Evolutionary conservation across 176 grass and related monocot genomes (phyloP), one percentile per base, ranked within the genome.

Genomic region (Avena sativa): DNA sequence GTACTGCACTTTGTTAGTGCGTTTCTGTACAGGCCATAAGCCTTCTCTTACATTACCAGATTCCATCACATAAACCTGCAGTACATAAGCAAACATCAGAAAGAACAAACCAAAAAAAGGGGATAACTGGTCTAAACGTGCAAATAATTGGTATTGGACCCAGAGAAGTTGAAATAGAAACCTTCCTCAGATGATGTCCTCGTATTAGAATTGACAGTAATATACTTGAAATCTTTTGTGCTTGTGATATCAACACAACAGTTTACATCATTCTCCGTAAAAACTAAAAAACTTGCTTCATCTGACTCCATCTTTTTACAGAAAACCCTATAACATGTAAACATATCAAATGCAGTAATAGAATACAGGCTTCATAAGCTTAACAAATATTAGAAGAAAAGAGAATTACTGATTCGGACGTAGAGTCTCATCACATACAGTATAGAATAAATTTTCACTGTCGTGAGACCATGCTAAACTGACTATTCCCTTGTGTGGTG

Each of bases 141-240:
- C 28, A 80, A 81, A 81, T 52, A 85, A 69, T 81, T 52, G 3
- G 12, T 56, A 52, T 44, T 5, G n/a, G 46, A 46, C 21, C 15
- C 3, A 23, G 9, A 47, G 58, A 72, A 81, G 65, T 23, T 60
- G 5, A 68, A 89, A 87, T 93, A 88, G 83, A 87, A 89, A 96
- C 92, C 87, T 94, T 96, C 94, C 97, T 96, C 92, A 60, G 97
- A 98, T 94, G 97, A 90, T 88, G 92, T 90, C 79, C 97, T 98
- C 36, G 94, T 96, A 53, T 93, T 98, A 87, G 92, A 98, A 89
- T 98, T 96, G 61, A 94, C 64, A 32, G 94, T 96, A 20, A 94
- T 88, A 92, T 91, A 98, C 80, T 91, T 98, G 48, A 91, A 95
- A 94, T 98, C 94, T 87, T 96, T 98, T 56, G 97, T 98, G 87